Percentiles rank a stretch among this genome's conserved stretches.
These are phyloP conservation scores for Boletus sp. DNA, from an alignment of 768 basidiomycete genomes.

Conservation along the genomic window DNA sequence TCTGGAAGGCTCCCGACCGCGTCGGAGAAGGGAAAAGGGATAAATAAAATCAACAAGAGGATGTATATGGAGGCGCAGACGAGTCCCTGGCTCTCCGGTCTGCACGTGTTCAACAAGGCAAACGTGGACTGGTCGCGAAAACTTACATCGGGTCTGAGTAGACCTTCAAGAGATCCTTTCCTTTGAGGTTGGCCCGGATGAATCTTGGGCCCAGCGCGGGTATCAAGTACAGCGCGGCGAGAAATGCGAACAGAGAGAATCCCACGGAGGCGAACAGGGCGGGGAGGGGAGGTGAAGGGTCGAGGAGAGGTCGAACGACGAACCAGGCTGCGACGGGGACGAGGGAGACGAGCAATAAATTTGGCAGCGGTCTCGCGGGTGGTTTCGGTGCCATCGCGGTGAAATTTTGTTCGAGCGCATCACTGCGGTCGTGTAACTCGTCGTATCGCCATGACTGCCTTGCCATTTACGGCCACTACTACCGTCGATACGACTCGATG, in stretches of 20 bases:
- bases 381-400: conserved; percentile 23
- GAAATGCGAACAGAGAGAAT: conserved; percentile 79
- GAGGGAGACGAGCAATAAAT: conserved; percentile 53
- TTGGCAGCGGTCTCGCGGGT: conserved; percentile 50
- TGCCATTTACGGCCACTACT: conserved; percentile 15
- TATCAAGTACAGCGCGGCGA: conserved; percentile 72
- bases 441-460: conserved; percentile 1
- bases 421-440: too few relatives aligned
- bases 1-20: conserved; percentile 50
- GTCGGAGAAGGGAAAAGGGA: conserved; percentile 91
- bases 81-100: conserved; percentile 93
- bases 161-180: conserved; percentile 83
- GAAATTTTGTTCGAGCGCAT: neutral
- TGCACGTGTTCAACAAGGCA: conserved; percentile 31
- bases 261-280: conserved; percentile 78
- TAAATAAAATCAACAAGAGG: conserved; percentile 83
- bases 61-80: conserved; percentile 90
- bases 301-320: conserved; percentile 66
- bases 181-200: conserved; percentile 77
- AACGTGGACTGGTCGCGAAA: neutral
- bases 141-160: conserved; percentile 71
- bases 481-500: conserved; percentile 48
- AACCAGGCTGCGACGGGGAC: conserved; percentile 74
- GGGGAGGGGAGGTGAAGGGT: conserved; percentile 66
- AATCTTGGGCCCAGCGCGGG: conserved; percentile 84